Conservation (phyloP, 1,284 basidiomycete species). For the Pseudozyma sp. region DNA sequence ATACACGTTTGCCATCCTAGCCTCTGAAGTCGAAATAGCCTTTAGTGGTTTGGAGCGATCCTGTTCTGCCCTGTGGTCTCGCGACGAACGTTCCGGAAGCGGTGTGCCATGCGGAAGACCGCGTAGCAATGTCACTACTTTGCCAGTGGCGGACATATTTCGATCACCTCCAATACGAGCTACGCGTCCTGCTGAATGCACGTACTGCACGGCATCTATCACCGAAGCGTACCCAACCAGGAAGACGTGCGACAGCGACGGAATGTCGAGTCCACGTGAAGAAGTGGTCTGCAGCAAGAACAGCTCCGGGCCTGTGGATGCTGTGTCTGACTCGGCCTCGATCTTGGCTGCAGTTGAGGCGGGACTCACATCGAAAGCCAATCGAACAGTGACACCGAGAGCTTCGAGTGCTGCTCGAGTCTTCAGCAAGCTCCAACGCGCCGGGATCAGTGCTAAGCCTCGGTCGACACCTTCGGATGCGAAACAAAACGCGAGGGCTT, state of each 20-base stretch:
- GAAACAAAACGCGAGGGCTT: slow-evolving; percentile 60
- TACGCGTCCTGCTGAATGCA: slow-evolving; percentile 65
- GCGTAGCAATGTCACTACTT: slow-evolving; percentile 61
- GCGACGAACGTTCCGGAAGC: slow-evolving; percentile 14
- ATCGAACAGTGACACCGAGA: slow-evolving; percentile 59
- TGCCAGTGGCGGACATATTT: slow-evolving; percentile 30
- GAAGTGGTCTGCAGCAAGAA: slow-evolving; percentile 58
- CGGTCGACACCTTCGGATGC: slow-evolving; percentile 53
- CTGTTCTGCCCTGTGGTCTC: not conserved
- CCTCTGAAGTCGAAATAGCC: slow-evolving; percentile 47
- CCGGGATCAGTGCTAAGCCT: slow-evolving; percentile 61
- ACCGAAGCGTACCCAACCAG: slow-evolving; percentile 60
- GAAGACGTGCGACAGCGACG: slow-evolving; percentile 63
- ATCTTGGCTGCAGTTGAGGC: not conserved
- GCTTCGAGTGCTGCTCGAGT: slow-evolving; percentile 47
- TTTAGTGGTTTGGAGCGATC: not conserved
- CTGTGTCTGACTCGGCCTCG: not conserved
- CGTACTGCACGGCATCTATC: slow-evolving; percentile 62
- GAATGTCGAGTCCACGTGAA: slow-evolving; percentile 65
- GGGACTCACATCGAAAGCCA: slow-evolving; percentile 17
- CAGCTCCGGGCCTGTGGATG: slow-evolving; percentile 30
- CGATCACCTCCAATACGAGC: slow-evolving; percentile 52
- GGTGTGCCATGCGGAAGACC: slow-evolving; percentile 43
- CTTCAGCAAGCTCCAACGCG: slow-evolving; percentile 58
- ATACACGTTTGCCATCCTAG: slow-evolving; percentile 59